Evolutionary conservation across 2,329 filamentous ascomycete species (phyloP).

Genomic region (Cytospora piceae): DNA sequence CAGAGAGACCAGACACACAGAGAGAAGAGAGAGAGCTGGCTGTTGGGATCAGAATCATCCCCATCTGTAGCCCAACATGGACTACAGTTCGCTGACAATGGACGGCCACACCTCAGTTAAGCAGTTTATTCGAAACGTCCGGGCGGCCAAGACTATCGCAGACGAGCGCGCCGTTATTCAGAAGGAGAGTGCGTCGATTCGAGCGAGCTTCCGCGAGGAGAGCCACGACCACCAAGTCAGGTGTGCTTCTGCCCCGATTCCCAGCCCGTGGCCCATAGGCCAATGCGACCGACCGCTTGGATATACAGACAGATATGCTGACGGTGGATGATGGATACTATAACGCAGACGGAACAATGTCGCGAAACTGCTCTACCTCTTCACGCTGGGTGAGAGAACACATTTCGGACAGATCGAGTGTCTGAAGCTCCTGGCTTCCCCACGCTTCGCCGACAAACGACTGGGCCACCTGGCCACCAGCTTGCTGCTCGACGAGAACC

Average conservation of each 20-base stretch:
- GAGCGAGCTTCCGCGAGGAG: conserved; percentile 97
- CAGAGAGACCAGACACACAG: background rate
- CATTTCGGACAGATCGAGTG: conserved; percentile 99
- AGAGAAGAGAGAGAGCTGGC: background rate
- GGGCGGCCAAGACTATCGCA: conserved; percentile 97
- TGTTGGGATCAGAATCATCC: background rate
- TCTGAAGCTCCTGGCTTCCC: conserved; percentile 93
- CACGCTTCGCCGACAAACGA: conserved; percentile 96
- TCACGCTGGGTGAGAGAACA: conserved; percentile 94
- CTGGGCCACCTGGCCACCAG: conserved; percentile 96
- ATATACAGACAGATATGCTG: conserved; percentile 4
- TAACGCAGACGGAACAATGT: conserved; percentile 89
- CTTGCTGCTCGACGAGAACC: conserved; percentile 94
- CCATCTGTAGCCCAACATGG: conserved; percentile 16
- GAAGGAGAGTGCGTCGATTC: conserved; percentile 97
- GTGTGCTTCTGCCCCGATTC: conserved; percentile 52
- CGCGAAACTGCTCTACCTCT: conserved; percentile 95
- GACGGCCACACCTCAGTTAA: conserved; percentile 68
- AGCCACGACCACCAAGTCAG: conserved; percentile 88
- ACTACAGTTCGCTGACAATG: conserved; percentile 28
- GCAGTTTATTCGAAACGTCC: conserved; percentile 99
- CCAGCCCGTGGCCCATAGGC: background rate
- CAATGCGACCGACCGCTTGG: conserved; percentile 16
- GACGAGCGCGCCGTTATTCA: conserved; percentile 98
- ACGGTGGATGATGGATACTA: conserved; percentile 31